Base-by-base conservation (phyloP, 257 asterid species). In the Solanum chiquidenum region DNA sequence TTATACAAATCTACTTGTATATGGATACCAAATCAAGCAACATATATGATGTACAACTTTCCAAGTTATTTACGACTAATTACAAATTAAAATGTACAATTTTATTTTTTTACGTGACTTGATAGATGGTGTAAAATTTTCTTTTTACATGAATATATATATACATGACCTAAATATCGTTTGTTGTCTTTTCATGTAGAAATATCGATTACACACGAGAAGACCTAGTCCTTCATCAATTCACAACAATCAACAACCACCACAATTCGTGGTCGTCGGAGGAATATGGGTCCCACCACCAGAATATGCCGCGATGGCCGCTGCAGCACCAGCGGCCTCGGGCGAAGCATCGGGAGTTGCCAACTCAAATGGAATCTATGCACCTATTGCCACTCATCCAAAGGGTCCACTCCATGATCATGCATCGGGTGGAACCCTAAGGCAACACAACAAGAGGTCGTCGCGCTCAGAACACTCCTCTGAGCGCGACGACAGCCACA, bases 171-270 rank as follows among this genome's bases (percentile, higher is more conserved):
- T 85, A 33, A 85, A 77, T 25, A 31, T 62, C 3, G 6, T 6
- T 4, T 40, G 8, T 23, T 4, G 14, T 12, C 12, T 5, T 25
- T 13, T 27, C 1, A 33, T 83, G 21, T 88, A 94, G 98, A 94
- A 94, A 88, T 94, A 90, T 86, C 93, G 98, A 13, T 42, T 94
- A 88, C 96, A 94, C 90, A 90, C 93, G 25, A 92, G 96, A 87
- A 89, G 95, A 64, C 96, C 96, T 58, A 88, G 72, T 85, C 40
- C 90, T 83, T 87, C 94, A 60, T 87, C 94, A 68, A 69, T 77
- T 60, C 91, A 87, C 73, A 91, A 87, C 84, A 18, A 40, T 44
- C 87, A 86, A 29, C 88, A 89, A 88, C 58, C 80, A 23, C 88
- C 89, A 33, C 92, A 90, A 44, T 90, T 88, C 16, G 88, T 90